Evolutionary conservation across 768 basidiomycete species (phyloP), one percentile per base, ranked within the genome.

Genomic region (Mycena belliarum): DNA sequence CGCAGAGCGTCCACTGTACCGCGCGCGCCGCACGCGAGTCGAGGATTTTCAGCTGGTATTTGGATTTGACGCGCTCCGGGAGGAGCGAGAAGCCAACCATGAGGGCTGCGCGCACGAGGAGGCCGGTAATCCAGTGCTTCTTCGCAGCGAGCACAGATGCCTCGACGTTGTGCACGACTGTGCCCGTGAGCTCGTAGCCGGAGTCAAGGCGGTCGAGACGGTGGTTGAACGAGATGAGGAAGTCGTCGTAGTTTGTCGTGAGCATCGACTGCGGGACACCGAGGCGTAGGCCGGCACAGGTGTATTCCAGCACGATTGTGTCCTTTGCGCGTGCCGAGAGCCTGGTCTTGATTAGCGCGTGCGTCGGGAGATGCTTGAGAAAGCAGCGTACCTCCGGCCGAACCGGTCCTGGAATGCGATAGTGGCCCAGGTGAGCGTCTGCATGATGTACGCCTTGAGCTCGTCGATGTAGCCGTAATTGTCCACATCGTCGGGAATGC

Each of bases 311-410:
- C 11, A 63, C 59, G 18, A 63, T 63, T 5, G 58, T 55, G 28
- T 63, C 63, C 32, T 57, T 63, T n/a, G 42, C 54, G 23, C 63
- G 63, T 16, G 37, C 21, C 5, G 63, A 63, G 25, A 63, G 49
- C 10, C 63, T 61, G 32, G 15, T 25, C 21, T 24, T 1, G 3
- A 26, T 45, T 11, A 12, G 33, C 33, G 12, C 9, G 33, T 15
- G 33, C 33, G 11, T 4, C 14, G 4, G 16, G 7, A 6, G 12
- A 32, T 6, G 20, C 6, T 16, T 26, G 11, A 18, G 11, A 35
- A 10, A 28, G 38, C 16, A 43, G 16, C 5, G 24, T 50, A 63
- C 63, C 46, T 37, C 28, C 49, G 33, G 4, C 63, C 63, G 40
- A 57, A 61, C 16, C 51, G 59, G 0, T 56, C 59, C 24, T 63